Conservation (phyloP, 148 eudicot genomes). For the Chenopodium suecicum region DNA sequence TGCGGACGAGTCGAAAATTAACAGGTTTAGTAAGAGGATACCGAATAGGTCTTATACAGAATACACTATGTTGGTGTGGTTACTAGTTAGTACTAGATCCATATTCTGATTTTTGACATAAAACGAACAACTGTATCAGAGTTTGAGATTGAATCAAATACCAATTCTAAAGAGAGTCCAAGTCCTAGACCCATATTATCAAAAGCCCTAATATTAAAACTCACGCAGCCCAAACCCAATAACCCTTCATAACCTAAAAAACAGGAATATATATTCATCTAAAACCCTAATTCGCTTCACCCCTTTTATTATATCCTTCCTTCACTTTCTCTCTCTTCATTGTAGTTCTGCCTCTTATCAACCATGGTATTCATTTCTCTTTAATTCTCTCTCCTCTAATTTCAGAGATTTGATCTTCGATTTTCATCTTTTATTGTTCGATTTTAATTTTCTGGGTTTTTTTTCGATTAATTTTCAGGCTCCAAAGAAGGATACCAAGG, state of each 20-base stretch:
- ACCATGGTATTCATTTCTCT: conserved; percentile 12
- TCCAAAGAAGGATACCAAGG: conserved; percentile 72
- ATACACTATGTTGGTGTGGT: too few species aligned
- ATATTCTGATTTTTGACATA: too few species aligned
- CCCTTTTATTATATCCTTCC: neutral
- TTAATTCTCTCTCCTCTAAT: neutral
- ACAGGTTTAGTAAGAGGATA: too few species aligned
- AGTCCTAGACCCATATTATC: too few species aligned
- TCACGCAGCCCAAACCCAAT: neutral
- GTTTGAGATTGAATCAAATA: too few species aligned
- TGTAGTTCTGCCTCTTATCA: conserved; percentile 4
- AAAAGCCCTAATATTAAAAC: too few species aligned
- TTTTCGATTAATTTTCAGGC: conserved; percentile 42
- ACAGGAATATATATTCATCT: neutral
- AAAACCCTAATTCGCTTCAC: neutral
- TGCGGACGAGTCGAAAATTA: too few species aligned
- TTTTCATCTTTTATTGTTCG: neutral
- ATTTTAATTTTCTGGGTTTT: neutral
- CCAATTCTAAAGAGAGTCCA: too few species aligned
- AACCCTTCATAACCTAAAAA: neutral
- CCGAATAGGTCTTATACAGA: too few species aligned
- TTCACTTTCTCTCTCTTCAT: neutral
- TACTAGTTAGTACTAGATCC: too few species aligned
- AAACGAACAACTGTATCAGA: too few species aligned
- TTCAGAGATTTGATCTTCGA: neutral